Conservation (phyloP, 148 eudicot genomes). For the Drosera capensis region DNA sequence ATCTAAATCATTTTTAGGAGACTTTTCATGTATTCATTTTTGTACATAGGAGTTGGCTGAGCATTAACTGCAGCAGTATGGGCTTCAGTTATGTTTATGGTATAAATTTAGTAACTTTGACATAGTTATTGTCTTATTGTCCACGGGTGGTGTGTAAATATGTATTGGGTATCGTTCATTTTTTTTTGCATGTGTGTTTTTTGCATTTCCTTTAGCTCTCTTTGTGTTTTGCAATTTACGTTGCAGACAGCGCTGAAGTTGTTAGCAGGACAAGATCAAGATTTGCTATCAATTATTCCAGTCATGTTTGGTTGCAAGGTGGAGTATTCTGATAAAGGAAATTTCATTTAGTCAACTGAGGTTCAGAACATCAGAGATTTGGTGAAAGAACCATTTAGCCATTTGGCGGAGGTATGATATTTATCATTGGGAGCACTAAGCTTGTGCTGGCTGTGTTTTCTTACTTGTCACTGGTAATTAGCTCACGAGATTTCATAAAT, state of each 20-base stretch:
- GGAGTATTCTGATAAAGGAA: constrained; percentile 28
- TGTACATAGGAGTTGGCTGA: too few relatives aligned
- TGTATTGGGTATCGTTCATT: neutral
- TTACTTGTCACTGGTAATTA: too few relatives aligned
- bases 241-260: constrained; percentile 74
- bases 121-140: too few relatives aligned
- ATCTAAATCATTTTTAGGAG: too few relatives aligned
- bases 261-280: constrained; percentile 51
- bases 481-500: too few relatives aligned
- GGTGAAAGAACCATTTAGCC: constrained; percentile 78
- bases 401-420: constrained; percentile 81
- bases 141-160: too few relatives aligned
- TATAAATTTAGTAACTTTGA: too few relatives aligned
- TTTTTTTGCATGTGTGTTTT: neutral
- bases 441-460: neutral
- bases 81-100: too few relatives aligned
- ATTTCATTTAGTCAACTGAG: constrained; percentile 18
- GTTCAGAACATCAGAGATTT: constrained; percentile 35
- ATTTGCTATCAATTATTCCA: constrained; percentile 41
- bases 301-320: constrained; percentile 51
- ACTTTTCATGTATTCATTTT: too few relatives aligned
- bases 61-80: too few relatives aligned
- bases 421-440: neutral
- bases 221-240: constrained; percentile 2
- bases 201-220: neutral